Evolutionary conservation across 306 rosid genomes (phyloP), one percentile per base, ranked within the genome.

Genomic region (Gillenia trifoliata): DNA sequence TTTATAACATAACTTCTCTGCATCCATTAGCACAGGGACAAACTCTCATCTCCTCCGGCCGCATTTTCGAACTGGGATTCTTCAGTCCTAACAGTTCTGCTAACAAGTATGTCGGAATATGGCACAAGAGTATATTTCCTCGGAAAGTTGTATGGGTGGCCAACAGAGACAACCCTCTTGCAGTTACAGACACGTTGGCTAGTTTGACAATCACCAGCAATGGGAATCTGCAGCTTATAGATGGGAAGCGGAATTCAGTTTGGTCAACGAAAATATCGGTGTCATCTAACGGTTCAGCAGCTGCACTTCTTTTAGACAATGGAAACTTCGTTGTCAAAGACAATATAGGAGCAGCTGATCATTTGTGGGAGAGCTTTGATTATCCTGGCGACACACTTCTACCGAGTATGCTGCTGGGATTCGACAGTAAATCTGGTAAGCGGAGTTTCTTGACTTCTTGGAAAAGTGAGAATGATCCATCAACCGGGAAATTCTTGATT

Each of bases 361-460:
- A 43, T 22, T 8, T 79, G 6, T 86, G 90, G 88, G 79, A 81
- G 69, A 84, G 90, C 71, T 86, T 84, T 74, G 57, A 83, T 31
- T 63, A 82, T 56, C 90, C 83, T 15, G 11, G 68, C 15, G 82
- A 84, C 70, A 71, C 86, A 2, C 23, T 82, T 4, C 50, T 88
- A 56, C 86, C 87, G 36, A 63, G 10, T 0, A 72, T 81, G 82
- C 66, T 45, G 45, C 2, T 84, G 4, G 81, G 85, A 67, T 69
- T 80, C 15, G 71, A 80, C 60, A 66, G 66, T 62, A 65, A 79
- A 75, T 80, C 82, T 0, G 79, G 86, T 4, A 40, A 77, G 79
- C 80, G 28, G 12, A 20, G 38, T 11, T 11, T 74, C 70, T 15
- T 77, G 45, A 80, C 83, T 38, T 74, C 90, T 20, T 80, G 85